A percentile compares a stretch with the other conserved stretches of the same genome.
Evolutionary conservation across 257 asterid species (phyloP).

Genomic region (Solanum verrucosum): DNA sequence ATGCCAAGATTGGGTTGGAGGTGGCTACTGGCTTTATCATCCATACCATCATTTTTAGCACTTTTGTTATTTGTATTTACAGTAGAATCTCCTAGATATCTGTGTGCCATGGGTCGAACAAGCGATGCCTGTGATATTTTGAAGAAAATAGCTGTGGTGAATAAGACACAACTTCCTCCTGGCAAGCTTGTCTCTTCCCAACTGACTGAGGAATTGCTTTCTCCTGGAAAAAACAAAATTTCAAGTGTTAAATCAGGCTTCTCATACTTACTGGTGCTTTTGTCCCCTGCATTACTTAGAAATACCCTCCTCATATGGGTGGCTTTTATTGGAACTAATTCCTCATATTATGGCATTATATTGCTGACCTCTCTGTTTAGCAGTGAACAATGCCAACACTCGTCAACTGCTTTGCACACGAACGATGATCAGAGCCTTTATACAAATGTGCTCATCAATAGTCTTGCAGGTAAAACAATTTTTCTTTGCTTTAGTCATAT

Average conservation of each 20-base stretch:
- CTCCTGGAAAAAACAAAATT: constrained; percentile 2
- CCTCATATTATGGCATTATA: constrained; percentile 59
- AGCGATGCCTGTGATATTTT: constrained; percentile 32
- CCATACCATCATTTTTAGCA: constrained; percentile 47
- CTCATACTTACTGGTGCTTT: constrained; percentile 29
- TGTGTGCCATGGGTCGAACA: constrained; percentile 34
- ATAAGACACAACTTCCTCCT: constrained; percentile 39
- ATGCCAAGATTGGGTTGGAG: constrained; percentile 72
- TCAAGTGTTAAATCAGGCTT: constrained; percentile 13
- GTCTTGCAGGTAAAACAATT: constrained; percentile 49
- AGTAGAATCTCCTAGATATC: constrained; percentile 60
- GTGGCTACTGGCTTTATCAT: constrained; percentile 61
- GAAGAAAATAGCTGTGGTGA: constrained; percentile 33
- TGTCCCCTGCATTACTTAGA: constrained; percentile 27
- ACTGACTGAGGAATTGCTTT: constrained; percentile 16
- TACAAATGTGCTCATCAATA: constrained; percentile 48
- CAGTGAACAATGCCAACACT: constrained; percentile 40
- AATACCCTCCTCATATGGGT: constrained; percentile 40
- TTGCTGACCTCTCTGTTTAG: constrained; percentile 67
- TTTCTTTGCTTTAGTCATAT: not conserved
- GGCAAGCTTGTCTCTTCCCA: constrained; percentile 43
- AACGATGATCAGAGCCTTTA: constrained; percentile 30
- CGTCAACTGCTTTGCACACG: constrained; percentile 5
- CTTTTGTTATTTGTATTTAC: constrained; percentile 38
- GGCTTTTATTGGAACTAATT: constrained; percentile 50